Conservation (phyloP, 371 early-diverging fungal genomes). For the Dichotomocladium elegans region DNA sequence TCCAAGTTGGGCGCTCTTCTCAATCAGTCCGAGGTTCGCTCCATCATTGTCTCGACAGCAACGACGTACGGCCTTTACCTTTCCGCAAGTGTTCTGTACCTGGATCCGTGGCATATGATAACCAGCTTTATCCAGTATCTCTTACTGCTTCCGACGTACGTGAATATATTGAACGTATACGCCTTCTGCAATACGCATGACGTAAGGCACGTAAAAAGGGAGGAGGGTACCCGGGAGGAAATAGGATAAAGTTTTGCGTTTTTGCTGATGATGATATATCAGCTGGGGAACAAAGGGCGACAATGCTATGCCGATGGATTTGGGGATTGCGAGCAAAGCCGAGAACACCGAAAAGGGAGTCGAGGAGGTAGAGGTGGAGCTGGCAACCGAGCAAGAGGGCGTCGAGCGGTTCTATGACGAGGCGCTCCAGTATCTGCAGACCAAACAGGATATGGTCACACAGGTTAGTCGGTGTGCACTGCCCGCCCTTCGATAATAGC, state of each 20-base stretch:
- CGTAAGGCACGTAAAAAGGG: slow-evolving; percentile 52
- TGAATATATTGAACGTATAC: slow-evolving; percentile 89
- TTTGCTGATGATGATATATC: neutral
- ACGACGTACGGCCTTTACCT: slow-evolving; percentile 89
- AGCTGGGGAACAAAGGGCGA: slow-evolving; percentile 97
- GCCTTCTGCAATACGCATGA: slow-evolving; percentile 89
- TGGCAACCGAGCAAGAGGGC: slow-evolving; percentile 64
- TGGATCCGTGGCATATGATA: slow-evolving; percentile 94
- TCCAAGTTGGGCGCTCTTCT: slow-evolving; percentile 17
- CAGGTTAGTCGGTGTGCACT: slow-evolving; percentile 13
- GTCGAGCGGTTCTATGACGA: slow-evolving; percentile 72
- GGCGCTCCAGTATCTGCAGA: slow-evolving; percentile 52
- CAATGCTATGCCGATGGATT: slow-evolving; percentile 45
- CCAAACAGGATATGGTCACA: slow-evolving; percentile 36
- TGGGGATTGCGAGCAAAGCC: slow-evolving; percentile 46
- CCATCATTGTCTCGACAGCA: slow-evolving; percentile 72
- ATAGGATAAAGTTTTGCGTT: neutral
- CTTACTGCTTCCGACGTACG: slow-evolving; percentile 79
- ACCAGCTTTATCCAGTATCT: slow-evolving; percentile 86
- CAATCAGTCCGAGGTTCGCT: slow-evolving; percentile 59
- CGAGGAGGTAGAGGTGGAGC: slow-evolving; percentile 64
- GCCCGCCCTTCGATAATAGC: neutral
- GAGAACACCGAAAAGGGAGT: slow-evolving; percentile 29
- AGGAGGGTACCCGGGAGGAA: neutral
- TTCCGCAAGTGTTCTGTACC: slow-evolving; percentile 68